Evolutionary conservation across 2,329 filamentous ascomycete species (phyloP), one percentile per base, ranked within the genome.

Genomic region (Hypoxylon sp.): DNA sequence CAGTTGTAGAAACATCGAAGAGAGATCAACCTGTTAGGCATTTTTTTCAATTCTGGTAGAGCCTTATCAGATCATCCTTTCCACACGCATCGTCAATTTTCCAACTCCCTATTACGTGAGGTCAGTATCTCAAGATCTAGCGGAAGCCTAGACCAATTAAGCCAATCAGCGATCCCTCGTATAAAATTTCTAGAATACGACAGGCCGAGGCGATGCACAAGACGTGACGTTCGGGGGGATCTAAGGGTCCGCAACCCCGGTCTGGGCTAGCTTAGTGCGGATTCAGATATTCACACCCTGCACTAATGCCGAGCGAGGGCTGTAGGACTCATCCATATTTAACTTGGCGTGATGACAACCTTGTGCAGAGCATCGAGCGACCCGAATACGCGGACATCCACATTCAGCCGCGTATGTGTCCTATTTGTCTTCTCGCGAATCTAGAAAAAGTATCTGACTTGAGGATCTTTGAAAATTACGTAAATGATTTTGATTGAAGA

Each of bases 111-210:
- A 32, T 23, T 56, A 66, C 43, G 51, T 45, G 51, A 65, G 51
- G 30, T 60, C 28, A 30, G 30, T 14, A 19, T 38, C 17, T 50
- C 41, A 28, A 65, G 62, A 65, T 65, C 57, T 58, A 62, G 30
- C 62, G 58, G 34, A 56, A 23, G 36, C 19, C 38, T 17, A 64
- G 38, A 41, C 34, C 38, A 63, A 67, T 62, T 38, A 50, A 17
- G 34, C 41, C 38, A 67, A 67, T 66, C 63, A 65, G 25, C 23
- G 21, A 5, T 19, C 30, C 14, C 10, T 3, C 57, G 53, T 65
- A 65, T 53, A 61, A 51, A 53, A 52, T 43, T 46, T 53, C 23
- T 30, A 14, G 34, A 63, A 63, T 69, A 67, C 57, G 67, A 30
- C 67, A 45, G 30, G 38, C 25, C n/a, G 28, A 52, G 45, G 45